Evolutionary conservation across 352 stramenopile species (phyloP), one percentile per base, ranked within the genome.

Genomic region (Globisporangium alternatum): DNA sequence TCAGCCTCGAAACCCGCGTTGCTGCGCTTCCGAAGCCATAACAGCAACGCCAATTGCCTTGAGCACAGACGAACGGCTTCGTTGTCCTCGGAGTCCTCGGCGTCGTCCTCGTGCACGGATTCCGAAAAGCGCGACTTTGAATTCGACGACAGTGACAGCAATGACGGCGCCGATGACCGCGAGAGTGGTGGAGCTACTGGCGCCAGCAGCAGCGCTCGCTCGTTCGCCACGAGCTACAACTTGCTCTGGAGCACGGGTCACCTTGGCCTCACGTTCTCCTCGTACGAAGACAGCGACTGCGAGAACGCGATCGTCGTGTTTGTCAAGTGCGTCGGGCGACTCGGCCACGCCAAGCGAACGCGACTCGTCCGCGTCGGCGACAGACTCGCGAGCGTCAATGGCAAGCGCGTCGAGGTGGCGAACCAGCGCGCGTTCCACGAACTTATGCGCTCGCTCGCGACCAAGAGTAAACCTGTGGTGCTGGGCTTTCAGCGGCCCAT

Each of bases 231-330:
- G 37, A 47, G 54, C n/a, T 87, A 81, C 73, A 81, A 48, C 21
- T 67, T 87, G 48, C 44, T 80, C 15, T 87, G 78, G 78, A 71
- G 49, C 15, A 45, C 71, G 33, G 69, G 72, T 0, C 58, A 72
- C 19, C 66, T 87, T 5, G 78, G 78, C 1, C 66, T 87, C 53
- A 69, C 72, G 8, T 87, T 87, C 41, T 71, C 68, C 12, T 76
- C 63, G 57, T 81, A 80, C 21, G 56, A 74, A 51, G 73, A 81
- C 56, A 66, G 66, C n/a, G 57, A 78, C 64, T 44, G 48, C 31
- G 60, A 35, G 44, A 67, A 77, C 35, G 59, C 66, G 33, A 48
- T 80, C n/a, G 62, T 77, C 17, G 69, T 84, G 19, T 81, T 78
- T 21, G 74, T 87, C 47, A 83, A 84, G 60, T 64, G 52, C 33